A percentile compares a stretch with the other conserved stretches of the same genome.
phyloP scores from a whole-genome alignment of 148 eudicot genomes.

The Talinum fruticosum region DNA sequence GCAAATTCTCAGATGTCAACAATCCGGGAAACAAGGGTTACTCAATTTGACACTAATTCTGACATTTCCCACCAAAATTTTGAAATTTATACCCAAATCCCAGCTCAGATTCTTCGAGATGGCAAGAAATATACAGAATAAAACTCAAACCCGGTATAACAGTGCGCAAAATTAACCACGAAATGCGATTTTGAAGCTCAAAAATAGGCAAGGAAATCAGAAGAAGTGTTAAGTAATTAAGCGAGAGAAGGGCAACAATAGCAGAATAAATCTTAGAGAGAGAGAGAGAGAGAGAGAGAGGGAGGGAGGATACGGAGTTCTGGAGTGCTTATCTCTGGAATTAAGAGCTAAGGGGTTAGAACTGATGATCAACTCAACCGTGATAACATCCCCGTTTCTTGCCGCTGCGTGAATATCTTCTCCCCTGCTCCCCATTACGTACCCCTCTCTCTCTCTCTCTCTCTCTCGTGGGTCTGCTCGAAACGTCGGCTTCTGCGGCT shows the following conservation, averaged over 20 bases:
- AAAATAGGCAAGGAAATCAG: not conserved
- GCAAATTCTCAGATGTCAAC: not conserved
- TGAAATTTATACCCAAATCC: not conserved
- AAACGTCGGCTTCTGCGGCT: too few relatives aligned
- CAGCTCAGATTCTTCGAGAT: not conserved
- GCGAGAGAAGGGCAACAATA: not conserved
- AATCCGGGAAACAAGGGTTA: not conserved
- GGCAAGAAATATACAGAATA: not conserved
- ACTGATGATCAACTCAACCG: conserved; percentile 49
- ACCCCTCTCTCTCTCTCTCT: not conserved
- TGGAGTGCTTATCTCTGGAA: conserved; percentile 86
- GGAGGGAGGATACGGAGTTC: conserved; percentile 75
- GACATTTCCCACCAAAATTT: not conserved
- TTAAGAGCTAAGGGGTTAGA: conserved; percentile 62
- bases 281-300: conserved; percentile 22
- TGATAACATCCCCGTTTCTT: conserved; percentile 69
- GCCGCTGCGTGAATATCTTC: conserved; percentile 67
- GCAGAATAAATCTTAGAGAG: not conserved
- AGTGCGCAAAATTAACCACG: not conserved
- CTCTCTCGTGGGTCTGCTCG: not conserved
- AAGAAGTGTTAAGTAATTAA: not conserved
- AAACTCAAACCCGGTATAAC: not conserved
- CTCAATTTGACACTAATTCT: not conserved
- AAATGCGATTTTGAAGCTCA: not conserved
- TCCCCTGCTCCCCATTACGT: conserved; percentile 29